Conservation (phyloP, 2,329 filamentous ascomycete genomes). For the Ambrosiella cleistominuta region DNA sequence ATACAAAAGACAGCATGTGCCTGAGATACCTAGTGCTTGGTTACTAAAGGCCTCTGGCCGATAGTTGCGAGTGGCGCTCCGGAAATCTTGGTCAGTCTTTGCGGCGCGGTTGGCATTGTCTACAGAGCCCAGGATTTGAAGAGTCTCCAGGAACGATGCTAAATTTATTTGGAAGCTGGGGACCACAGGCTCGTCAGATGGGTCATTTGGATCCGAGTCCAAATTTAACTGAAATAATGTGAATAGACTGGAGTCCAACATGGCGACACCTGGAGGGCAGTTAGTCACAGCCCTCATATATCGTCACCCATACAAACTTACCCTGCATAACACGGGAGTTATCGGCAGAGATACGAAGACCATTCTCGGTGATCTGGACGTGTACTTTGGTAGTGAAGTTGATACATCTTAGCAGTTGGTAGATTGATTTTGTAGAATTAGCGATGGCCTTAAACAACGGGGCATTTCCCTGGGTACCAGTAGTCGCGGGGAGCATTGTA, state of each 20-base stretch:
- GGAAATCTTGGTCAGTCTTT: conserved; percentile 43
- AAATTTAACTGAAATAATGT: conserved; percentile 61
- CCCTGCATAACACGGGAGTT: conserved; percentile 85
- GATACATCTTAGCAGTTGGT: conserved; percentile 42
- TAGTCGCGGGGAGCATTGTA: conserved; percentile 5
- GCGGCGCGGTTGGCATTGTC: conserved; percentile 42
- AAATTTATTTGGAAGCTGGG: conserved; percentile 78
- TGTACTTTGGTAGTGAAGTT: conserved; percentile 40
- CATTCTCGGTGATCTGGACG: conserved; percentile 64
- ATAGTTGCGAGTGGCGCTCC: conserved; percentile 43
- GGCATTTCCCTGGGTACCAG: conserved; percentile 10
- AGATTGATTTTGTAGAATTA: conserved; percentile 59
- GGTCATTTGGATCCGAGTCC: conserved; percentile 20
- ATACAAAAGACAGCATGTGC: conserved; percentile 74
- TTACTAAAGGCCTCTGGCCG: conserved; percentile 63
- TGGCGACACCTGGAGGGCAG: conserved; percentile 32
- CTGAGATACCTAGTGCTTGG: conserved; percentile 64
- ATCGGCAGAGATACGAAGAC: conserved; percentile 74
- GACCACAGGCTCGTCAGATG: conserved; percentile 18
- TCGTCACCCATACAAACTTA: conserved; percentile 21
- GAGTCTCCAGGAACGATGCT: conserved; percentile 70
- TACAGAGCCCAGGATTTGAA: conserved; percentile 88
- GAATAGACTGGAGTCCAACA: conserved; percentile 79
- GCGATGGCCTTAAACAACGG: conserved; percentile 59
- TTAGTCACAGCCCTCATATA: neutral